phyloP scores from a whole-genome alignment of 164 flowering plant genomes.

The Dillenia suffruticosa region DNA sequence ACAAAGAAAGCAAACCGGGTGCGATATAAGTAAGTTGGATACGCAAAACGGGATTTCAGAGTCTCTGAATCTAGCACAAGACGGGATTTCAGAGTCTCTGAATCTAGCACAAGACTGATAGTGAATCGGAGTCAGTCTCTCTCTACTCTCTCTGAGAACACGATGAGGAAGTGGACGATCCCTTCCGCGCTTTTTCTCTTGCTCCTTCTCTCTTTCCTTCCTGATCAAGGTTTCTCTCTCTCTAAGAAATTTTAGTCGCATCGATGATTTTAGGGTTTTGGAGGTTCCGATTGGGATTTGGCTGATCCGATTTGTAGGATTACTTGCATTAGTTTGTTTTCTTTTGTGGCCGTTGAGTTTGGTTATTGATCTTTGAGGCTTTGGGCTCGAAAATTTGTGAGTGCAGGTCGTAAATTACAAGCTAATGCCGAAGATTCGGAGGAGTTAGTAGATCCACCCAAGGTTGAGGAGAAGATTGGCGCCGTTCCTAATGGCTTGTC shows the following conservation, averaged over 20 bases:
- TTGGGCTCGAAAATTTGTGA: background rate
- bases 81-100: background rate
- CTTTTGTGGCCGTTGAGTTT: background rate
- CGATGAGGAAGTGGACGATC: constrained; percentile 88
- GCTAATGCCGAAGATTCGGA: constrained; percentile 79
- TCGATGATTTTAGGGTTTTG: constrained; percentile 6
- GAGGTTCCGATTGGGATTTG: background rate
- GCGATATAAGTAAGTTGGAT: background rate
- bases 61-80: background rate
- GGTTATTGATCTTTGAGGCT: too few relatives aligned
- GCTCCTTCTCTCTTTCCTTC: constrained; percentile 56
- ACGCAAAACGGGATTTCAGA: background rate
- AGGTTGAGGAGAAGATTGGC: constrained; percentile 89
- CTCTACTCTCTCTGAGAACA: constrained; percentile 3
- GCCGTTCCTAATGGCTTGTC: constrained; percentile 85
- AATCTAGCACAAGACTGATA: background rate
- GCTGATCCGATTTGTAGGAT: background rate
- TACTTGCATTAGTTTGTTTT: background rate
- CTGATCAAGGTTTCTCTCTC: constrained; percentile 67
- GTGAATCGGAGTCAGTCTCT: constrained; percentile 15
- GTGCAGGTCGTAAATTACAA: constrained; percentile 66
- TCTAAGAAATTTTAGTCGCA: too few relatives aligned
- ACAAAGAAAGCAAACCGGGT: background rate
- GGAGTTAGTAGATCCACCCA: constrained; percentile 70
- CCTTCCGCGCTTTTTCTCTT: constrained; percentile 66